phyloP scores from a whole-genome alignment of 345 rosid species.

The Hevea brasiliensis region DNA sequence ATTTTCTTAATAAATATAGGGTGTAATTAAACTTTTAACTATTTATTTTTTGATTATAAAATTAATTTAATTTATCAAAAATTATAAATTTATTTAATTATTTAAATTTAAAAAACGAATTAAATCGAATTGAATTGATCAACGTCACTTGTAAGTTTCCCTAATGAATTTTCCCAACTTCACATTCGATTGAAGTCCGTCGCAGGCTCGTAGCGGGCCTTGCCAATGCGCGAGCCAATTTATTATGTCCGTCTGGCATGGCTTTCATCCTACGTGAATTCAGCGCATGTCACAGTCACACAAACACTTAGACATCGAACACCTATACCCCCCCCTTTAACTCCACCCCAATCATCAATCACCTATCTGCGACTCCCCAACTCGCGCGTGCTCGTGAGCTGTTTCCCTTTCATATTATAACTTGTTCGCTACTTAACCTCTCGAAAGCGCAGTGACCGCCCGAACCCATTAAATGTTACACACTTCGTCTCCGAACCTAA shows the following conservation, averaged over 20 bases:
- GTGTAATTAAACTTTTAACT: too few species aligned
- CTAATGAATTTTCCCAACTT: too few species aligned
- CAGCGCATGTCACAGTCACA: neutral
- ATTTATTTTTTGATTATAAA: too few species aligned
- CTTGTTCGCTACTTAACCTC: conserved; percentile 8
- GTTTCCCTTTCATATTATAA: neutral
- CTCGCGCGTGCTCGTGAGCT: conserved; percentile 10
- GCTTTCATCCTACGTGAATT: neutral
- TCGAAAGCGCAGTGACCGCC: neutral
- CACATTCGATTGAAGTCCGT: too few species aligned
- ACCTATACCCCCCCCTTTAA: neutral
- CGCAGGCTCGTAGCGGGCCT: too few species aligned
- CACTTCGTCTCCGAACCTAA: neutral
- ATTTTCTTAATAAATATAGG: too few species aligned
- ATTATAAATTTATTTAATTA: too few species aligned
- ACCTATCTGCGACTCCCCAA: neutral
- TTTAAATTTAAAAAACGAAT: too few species aligned
- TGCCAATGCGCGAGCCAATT: neutral
- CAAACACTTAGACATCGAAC: conserved; percentile 1
- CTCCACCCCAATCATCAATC: neutral
- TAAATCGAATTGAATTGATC: too few species aligned
- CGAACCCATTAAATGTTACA: neutral
- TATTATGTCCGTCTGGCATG: neutral
- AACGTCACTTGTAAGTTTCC: too few species aligned
- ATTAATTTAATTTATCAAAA: too few species aligned